Percentiles rank a stretch among this genome's conserved stretches.
These are phyloP conservation scores for Penicillium malachiteum DNA, from an alignment of 495 filamentous ascomycete species.

Conservation along the genomic window DNA sequence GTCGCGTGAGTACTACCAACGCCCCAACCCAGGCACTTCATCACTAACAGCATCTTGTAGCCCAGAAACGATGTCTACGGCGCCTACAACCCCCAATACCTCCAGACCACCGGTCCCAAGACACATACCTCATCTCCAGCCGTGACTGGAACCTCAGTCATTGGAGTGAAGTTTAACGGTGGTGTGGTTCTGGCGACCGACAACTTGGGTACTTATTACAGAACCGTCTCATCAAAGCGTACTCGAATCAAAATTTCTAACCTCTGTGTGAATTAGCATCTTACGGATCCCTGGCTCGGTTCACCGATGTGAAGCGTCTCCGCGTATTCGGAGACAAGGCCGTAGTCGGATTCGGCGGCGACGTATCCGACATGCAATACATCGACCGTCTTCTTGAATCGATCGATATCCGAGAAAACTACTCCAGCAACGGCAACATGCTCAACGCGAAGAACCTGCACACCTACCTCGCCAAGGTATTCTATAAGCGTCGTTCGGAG, in stretches of 20 bases:
- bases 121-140: constrained; percentile 86
- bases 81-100: constrained; percentile 81
- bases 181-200: constrained; percentile 96
- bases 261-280: constrained; percentile 60
- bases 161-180: constrained; percentile 91
- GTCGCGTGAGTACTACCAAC: constrained; percentile 67
- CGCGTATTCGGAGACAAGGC: constrained; percentile 72
- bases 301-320: constrained; percentile 89
- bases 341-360: constrained; percentile 84
- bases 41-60: constrained; percentile 48
- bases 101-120: constrained; percentile 69
- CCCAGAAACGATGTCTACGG: constrained; percentile 96
- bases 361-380: constrained; percentile 98
- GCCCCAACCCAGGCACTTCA: constrained; percentile 21
- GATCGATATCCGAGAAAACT: constrained; percentile 86
- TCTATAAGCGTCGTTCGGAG: constrained; percentile 90
- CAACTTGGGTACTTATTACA: constrained; percentile 72
- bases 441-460: constrained; percentile 92
- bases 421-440: constrained; percentile 57
- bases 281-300: constrained; percentile 95
- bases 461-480: constrained; percentile 89
- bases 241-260: constrained; percentile 1
- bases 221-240: background rate
- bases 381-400: constrained; percentile 85
- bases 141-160: constrained; percentile 93